These are phyloP conservation scores for Fusarium sp. DNA, from an alignment of 2,329 filamentous ascomycete species.

Conservation along the genomic window DNA sequence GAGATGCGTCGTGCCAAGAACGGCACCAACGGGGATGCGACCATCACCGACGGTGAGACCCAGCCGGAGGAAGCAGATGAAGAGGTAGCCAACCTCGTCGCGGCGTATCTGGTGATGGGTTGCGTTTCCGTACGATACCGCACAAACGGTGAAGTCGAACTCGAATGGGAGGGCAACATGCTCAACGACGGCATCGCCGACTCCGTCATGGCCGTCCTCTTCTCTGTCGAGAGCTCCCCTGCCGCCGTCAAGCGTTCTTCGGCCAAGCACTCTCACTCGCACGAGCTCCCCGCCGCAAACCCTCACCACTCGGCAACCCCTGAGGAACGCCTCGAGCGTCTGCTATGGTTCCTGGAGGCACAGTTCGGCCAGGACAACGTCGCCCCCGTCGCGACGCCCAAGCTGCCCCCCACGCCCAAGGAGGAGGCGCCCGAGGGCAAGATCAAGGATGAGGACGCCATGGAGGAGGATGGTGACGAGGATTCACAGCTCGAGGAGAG, in stretches of 20 bases:
- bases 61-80: constrained; percentile 71
- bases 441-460: constrained; percentile 51
- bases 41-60: constrained; percentile 52
- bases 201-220: constrained; percentile 91
- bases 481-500: constrained; percentile 63
- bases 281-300: constrained; percentile 67
- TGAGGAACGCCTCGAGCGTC: constrained; percentile 82
- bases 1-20: constrained; percentile 60
- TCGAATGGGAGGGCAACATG: constrained; percentile 98
- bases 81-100: constrained; percentile 66
- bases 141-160: constrained; percentile 82
- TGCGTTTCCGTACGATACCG: constrained; percentile 86
- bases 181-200: constrained; percentile 99
- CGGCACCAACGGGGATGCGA: constrained; percentile 50
- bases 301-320: constrained; percentile 79
- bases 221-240: constrained; percentile 92
- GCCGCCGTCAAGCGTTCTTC: constrained; percentile 85
- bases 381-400: constrained; percentile 77
- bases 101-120: constrained; percentile 84
- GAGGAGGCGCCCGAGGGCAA: constrained; percentile 50
- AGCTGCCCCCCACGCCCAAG: constrained; percentile 59
- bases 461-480: constrained; percentile 51
- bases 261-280: constrained; percentile 50
- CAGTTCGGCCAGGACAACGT: constrained; percentile 92
- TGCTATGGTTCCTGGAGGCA: constrained; percentile 96